Conservation (phyloP, 2,329 filamentous ascomycete genomes). For the Tolypocladium ophioglossoides region DNA sequence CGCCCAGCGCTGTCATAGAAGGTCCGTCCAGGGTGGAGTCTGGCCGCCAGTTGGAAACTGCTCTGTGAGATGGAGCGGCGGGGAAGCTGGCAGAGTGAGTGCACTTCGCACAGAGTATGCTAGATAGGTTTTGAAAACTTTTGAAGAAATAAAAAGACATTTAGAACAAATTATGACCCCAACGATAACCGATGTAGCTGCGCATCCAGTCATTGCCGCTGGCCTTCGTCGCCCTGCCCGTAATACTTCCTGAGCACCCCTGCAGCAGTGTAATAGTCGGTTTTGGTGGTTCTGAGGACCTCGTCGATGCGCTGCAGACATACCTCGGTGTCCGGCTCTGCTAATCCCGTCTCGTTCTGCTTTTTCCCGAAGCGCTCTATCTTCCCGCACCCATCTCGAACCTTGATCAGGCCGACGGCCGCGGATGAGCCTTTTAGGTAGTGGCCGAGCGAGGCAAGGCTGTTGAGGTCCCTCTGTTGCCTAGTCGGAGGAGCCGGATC, state of each 20-base stretch:
- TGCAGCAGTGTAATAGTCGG: constrained; percentile 67
- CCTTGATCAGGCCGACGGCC: constrained; percentile 80
- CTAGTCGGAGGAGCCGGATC: constrained; percentile 31
- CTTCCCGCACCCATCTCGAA: constrained; percentile 89
- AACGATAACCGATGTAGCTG: too few relatives aligned
- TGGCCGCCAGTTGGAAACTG: too few relatives aligned
- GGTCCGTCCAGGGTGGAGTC: too few relatives aligned
- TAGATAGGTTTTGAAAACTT: too few relatives aligned
- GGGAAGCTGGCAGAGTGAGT: too few relatives aligned
- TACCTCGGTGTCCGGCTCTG: constrained; percentile 53
- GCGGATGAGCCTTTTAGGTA: constrained; percentile 97
- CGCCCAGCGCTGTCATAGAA: too few relatives aligned
- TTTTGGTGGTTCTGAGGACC: constrained; percentile 61
- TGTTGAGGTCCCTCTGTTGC: constrained; percentile 53
- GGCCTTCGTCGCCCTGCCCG: constrained; percentile 10
- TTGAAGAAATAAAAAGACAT: too few relatives aligned
- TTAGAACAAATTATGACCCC: too few relatives aligned
- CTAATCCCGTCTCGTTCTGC: constrained; percentile 66
- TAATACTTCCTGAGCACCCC: constrained; percentile 60
- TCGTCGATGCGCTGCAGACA: constrained; percentile 61
- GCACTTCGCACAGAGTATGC: too few relatives aligned
- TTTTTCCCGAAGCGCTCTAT: constrained; percentile 86
- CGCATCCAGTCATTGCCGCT: background rate
- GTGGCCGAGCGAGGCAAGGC: constrained; percentile 77
- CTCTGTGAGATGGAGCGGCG: too few relatives aligned